phyloP scores from a whole-genome alignment of 306 rosid species.

The Vicia villosa region DNA sequence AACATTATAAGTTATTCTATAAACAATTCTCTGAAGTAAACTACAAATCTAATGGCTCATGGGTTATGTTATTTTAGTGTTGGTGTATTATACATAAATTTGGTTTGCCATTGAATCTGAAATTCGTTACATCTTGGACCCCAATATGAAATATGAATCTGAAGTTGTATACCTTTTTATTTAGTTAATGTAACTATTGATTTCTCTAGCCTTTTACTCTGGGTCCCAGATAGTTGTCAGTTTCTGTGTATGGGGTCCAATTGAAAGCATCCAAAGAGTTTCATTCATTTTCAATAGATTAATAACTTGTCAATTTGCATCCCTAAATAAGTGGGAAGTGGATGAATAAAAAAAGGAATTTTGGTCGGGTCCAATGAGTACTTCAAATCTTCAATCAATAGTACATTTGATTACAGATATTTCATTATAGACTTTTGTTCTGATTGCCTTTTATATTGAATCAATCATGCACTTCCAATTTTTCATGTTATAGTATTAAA shows the following conservation, averaged over 20 bases:
- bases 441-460: conserved; percentile 3
- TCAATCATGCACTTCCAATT: neutral
- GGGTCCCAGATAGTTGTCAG: conserved; percentile 30
- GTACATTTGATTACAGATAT: conserved; percentile 21
- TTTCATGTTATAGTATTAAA: neutral
- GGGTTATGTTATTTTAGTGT: neutral
- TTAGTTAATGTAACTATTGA: conserved; percentile 19
- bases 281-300: conserved; percentile 26
- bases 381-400: too few relatives aligned
- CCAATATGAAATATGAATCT: conserved; percentile 19
- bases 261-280: conserved; percentile 36
- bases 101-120: conserved; percentile 36
- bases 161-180: conserved; percentile 19
- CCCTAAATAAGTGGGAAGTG: conserved; percentile 21
- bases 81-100: neutral
- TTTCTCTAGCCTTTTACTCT: conserved; percentile 3
- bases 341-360: neutral
- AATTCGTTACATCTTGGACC: conserved; percentile 40
- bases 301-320: conserved; percentile 40
- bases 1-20: conserved; percentile 18
- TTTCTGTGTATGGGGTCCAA: conserved; percentile 38
- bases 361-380: conserved; percentile 9
- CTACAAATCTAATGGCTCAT: conserved; percentile 14
- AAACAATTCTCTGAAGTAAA: neutral
- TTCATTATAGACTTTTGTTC: conserved; percentile 20